Base-by-base conservation (phyloP, 2,329 filamentous ascomycete genomes). In the Pestalotiopsis sp. region DNA sequence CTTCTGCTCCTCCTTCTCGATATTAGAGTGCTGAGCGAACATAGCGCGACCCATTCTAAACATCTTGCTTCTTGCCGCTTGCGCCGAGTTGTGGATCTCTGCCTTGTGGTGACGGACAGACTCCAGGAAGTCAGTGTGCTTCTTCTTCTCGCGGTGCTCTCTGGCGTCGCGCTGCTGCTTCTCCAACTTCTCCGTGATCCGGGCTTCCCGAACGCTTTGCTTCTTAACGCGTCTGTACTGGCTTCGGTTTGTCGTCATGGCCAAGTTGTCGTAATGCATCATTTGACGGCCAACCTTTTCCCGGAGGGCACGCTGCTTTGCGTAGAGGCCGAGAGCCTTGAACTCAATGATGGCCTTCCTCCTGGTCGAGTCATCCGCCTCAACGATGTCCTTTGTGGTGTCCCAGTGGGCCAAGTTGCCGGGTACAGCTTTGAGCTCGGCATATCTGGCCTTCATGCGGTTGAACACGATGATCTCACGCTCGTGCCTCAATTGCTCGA, bases 1-100 rank as follows among this genome's bases (percentile, higher is more conserved):
- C 85, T 97, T 98, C 87, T 98, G 95, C 83, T 99, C 96, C 85
- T 99, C 96, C 83, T 97, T 97, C 81, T 99, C 96, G 79, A 99
- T 98, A 79, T 95, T 93, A 81, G 95, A 93, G 80, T 99, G 96
- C 70, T 97, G 95, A 68, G 87, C 83, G 72, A 93, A 88, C 94
- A 98, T 98, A 80, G 95, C 88, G 68, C 93, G 92, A 73, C 94
- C 94, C 65, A 98, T 88, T 83, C 97, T 98, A 80, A 93, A 90
- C 72, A 92, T 88, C 76, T 96, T 95, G 76, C 85, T 88, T 73
- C 89, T 90, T 78, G 95, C 92, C 72, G 87, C 85, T 61, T 85
- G 80, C 38, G 91, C 92, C 63, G 88, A 87, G 69, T 90, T 90
- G 69, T 88, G 86, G 59, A 98, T 90, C 74, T 97, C 94, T 63